phyloP scores from a whole-genome alignment of 768 basidiomycete species.

The Rubroboletus satanas region DNA sequence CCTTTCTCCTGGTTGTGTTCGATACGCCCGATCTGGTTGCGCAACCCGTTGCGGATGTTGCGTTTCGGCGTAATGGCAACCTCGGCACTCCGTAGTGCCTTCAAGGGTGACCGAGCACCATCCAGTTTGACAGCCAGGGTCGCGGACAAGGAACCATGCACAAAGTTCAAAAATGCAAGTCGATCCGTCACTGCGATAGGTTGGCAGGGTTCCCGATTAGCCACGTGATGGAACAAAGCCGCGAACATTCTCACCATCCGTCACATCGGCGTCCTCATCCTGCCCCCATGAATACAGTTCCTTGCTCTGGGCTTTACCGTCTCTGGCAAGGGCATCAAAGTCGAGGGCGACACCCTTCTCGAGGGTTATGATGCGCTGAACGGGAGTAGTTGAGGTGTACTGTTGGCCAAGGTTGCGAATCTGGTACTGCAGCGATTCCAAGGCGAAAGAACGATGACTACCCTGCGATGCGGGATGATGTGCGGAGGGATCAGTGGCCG shows the following conservation, averaged over 20 bases:
- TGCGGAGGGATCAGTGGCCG: constrained; percentile 37
- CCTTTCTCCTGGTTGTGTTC: constrained; percentile 66
- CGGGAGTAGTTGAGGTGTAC: constrained; percentile 62
- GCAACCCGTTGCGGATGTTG: constrained; percentile 52
- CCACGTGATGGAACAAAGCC: not conserved
- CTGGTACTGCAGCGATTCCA: constrained; percentile 67
- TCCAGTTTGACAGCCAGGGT: constrained; percentile 62
- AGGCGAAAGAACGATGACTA: constrained; percentile 48
- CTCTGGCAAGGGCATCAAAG: constrained; percentile 61
- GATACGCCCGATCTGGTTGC: constrained; percentile 57
- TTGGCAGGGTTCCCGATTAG: not conserved
- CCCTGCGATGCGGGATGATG: constrained; percentile 39
- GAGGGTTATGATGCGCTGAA: constrained; percentile 76
- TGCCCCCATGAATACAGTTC: constrained; percentile 87
- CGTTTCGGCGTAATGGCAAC: constrained; percentile 55
- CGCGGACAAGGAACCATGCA: constrained; percentile 62
- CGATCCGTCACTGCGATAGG: constrained; percentile 67
- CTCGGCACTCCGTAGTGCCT: constrained; percentile 72
- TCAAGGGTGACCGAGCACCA: constrained; percentile 60
- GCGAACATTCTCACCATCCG: constrained; percentile 53
- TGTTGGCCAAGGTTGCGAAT: constrained; percentile 71
- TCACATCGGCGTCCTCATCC: constrained; percentile 63
- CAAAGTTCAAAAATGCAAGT: constrained; percentile 76
- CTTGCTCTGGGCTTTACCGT: constrained; percentile 72
- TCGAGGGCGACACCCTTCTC: constrained; percentile 78